Base-by-base conservation (phyloP, 2,329 filamentous ascomycete genomes). In the Aspergillus oerlinghausenensis region DNA sequence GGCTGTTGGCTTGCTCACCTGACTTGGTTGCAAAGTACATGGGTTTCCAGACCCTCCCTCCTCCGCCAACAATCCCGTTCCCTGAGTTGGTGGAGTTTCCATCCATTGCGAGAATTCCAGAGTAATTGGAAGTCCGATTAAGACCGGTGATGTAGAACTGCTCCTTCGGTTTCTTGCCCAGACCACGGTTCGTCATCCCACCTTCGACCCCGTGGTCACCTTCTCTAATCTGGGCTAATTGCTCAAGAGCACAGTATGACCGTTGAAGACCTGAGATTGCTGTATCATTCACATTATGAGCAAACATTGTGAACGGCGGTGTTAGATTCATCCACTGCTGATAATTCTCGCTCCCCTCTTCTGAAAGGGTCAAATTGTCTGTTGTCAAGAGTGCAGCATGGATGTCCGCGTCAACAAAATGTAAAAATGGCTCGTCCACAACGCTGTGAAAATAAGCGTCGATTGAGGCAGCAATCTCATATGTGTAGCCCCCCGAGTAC, bases 121-220 rank as follows among this genome's bases (percentile, higher is more conserved):
- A 78, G 67, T 97, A 97, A 0, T 75, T 78, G 4, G 88, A 86
- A 63, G 85, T 90, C 3, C 81, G 76, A 59, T 91, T 89, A 43
- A 99, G 81, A 0, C 86, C 85, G 40, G 82, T 85, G 50, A 97
- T 80, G 65, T 93, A 91, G 71, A 99, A 96, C 67, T 96, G 91
- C 70, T 96, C 88, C 70, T 92, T 92, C 1, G 90, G 90, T 58
- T 86, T 79, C 51, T 84, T 84, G 3, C 84, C 85, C 1, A 81
- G 76, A 3, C 85, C 89, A 32, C 85, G 82, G 28, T 80, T 85
- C 2, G 87, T 92, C 80, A 96, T 89, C 42, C 83, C 78, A 29
- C 85, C 75, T 58, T 83, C 77, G 42, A 81, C 81, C 28, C 81
- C 83, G 4, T 82, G 81, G 50, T 79, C 81, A 56, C 88, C 85